Base-by-base conservation (phyloP, 345 rosid genomes). In the Ricinus communis region DNA sequence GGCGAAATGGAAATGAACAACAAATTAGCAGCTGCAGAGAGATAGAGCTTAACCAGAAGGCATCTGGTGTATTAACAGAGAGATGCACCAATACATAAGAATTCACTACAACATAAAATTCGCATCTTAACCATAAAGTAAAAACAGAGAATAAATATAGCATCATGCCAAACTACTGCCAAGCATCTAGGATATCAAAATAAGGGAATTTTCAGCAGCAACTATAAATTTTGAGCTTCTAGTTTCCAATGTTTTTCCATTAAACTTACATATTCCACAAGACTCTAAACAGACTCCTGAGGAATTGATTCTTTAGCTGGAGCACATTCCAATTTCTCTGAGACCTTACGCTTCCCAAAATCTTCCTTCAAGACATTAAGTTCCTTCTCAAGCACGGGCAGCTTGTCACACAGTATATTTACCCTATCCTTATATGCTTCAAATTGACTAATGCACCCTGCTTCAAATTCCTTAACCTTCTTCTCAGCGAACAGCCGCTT, bases 391-490 rank as follows among this genome's bases (percentile, higher is more conserved):
- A 77, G 58, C 70, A 62, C 71, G 33, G 25, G 73, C 74, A 90
- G 22, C 78, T 75, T 78, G 72, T 66, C 67, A 43, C 58, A 41
- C 53, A 85, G 72, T 41, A 62, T 30, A 51, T 78, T 76, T 63
- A 86, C 81, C 2, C 13, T 56, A 19, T 70, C 74, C 18, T 75
- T 75, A 67, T 73, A 70, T 7, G 43, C 77, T 69, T 85, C 71
- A 54, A 88, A 80, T 76, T 63, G 77, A 8, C 10, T 45, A 51
- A 68, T 43, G 79, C 84, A 90, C 15, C 15, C 70, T 8, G 25
- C 74, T 82, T 78, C 91, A 69, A 90, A 82, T 49, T 85, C 96
- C 74, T 81, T 80, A 40, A 90, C 47, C 70, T 81, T 82, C 59
- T 77, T 81, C 79, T 88, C 86, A 28, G 77, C 62, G 50, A 73